Conservation (phyloP, 2,329 filamentous ascomycete species). For the Xylariaceae sp. region DNA sequence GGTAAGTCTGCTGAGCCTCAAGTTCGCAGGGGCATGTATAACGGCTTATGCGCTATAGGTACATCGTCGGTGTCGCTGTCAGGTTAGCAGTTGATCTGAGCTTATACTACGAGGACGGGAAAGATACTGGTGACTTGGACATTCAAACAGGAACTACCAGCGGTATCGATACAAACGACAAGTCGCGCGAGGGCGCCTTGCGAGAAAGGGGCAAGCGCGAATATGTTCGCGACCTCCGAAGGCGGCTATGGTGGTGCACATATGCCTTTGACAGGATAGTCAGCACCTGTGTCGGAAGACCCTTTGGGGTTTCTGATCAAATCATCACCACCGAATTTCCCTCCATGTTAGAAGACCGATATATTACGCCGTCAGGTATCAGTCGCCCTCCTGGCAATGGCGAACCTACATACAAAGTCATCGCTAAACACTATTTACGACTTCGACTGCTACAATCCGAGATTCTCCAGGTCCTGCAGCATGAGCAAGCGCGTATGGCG, state of each 20-base stretch:
- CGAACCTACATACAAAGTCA: constrained; percentile 79
- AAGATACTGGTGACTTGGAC: constrained; percentile 55
- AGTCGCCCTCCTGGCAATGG: constrained; percentile 51
- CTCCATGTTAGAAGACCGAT: constrained; percentile 79
- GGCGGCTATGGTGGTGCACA: constrained; percentile 93
- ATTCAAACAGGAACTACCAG: constrained; percentile 38
- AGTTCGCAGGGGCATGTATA: neutral
- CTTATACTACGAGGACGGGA: constrained; percentile 85
- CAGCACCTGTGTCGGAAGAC: constrained; percentile 85
- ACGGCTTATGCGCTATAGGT: constrained; percentile 42
- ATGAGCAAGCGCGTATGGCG: constrained; percentile 79
- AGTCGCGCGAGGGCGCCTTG: constrained; percentile 33
- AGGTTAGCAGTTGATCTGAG: constrained; percentile 87
- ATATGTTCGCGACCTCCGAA: constrained; percentile 79
- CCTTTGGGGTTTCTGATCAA: constrained; percentile 92
- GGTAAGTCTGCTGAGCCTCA: constrained; percentile 44
- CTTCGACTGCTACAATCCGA: constrained; percentile 86
- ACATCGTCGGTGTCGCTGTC: constrained; percentile 91
- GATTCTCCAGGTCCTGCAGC: constrained; percentile 88
- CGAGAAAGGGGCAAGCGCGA: constrained; percentile 64
- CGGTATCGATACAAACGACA: constrained; percentile 32
- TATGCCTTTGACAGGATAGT: constrained; percentile 95
- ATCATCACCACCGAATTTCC: constrained; percentile 95
- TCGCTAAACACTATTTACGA: constrained; percentile 88
- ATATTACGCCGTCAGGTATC: constrained; percentile 77